phyloP scores from a whole-genome alignment of 805 yeast species.

The Zygosaccharomyces bisporus region DNA sequence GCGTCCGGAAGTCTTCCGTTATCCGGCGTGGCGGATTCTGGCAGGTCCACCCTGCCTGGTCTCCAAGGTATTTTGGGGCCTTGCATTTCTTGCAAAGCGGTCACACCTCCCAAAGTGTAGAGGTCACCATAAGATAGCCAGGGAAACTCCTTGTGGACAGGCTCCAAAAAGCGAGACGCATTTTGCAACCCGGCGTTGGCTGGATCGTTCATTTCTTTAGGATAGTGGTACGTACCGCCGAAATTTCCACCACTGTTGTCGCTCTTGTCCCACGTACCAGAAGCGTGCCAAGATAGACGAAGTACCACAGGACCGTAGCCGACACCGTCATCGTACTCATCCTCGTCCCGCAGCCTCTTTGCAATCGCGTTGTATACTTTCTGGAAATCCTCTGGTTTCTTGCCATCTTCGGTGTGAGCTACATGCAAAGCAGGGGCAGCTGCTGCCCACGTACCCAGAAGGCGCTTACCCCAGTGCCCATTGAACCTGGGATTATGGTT shows the following conservation, averaged over 20 bases:
- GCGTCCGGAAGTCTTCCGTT: constrained; percentile 78
- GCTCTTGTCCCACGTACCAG: constrained; percentile 73
- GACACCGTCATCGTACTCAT: constrained; percentile 60
- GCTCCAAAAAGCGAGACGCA: constrained; percentile 54
- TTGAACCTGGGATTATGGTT: constrained; percentile 19
- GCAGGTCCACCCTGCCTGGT: constrained; percentile 70
- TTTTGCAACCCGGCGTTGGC: constrained; percentile 63
- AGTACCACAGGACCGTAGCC: constrained; percentile 75
- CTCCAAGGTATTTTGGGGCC: constrained; percentile 81
- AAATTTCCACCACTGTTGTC: constrained; percentile 61
- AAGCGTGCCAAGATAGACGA: constrained; percentile 81
- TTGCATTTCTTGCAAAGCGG: constrained; percentile 71
- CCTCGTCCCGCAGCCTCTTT: constrained; percentile 49
- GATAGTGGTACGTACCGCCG: constrained; percentile 63
- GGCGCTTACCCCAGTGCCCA: constrained; percentile 19
- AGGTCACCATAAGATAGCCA: constrained; percentile 79
- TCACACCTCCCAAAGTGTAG: constrained; percentile 75
- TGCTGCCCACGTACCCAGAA: constrained; percentile 21
- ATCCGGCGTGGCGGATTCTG: constrained; percentile 49
- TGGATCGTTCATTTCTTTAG: constrained; percentile 48
- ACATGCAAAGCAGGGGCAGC: constrained; percentile 38
- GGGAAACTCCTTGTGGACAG: constrained; percentile 51
- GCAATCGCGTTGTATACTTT: constrained; percentile 72
- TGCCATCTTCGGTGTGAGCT: constrained; percentile 33
- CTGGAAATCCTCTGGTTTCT: constrained; percentile 51